phyloP scores from a whole-genome alignment of 129 eudicot genomes.

The Flaveria bidentis region DNA sequence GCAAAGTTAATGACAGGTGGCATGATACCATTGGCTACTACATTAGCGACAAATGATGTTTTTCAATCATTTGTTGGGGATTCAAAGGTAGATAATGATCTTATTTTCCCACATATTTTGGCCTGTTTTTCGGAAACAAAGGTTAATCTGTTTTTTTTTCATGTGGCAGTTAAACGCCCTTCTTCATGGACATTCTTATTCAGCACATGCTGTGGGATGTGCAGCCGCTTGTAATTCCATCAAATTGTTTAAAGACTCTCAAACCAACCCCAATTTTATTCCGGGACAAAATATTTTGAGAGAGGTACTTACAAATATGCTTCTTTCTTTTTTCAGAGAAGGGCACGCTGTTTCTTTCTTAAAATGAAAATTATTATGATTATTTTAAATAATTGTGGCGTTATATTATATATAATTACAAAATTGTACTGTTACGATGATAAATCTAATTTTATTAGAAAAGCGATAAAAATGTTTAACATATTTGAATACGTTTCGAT shows the following conservation, averaged over 20 bases:
- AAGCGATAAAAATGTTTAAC: neutral
- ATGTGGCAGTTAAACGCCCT: constrained; percentile 79
- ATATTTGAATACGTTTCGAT: neutral
- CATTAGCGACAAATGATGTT: constrained; percentile 78
- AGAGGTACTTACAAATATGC: constrained; percentile 51
- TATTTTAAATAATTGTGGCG: neutral
- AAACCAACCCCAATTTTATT: constrained; percentile 60
- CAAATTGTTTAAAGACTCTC: constrained; percentile 73
- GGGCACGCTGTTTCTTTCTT: neutral
- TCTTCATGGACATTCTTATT: constrained; percentile 90
- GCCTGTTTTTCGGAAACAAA: neutral
- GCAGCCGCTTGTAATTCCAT: constrained; percentile 76
- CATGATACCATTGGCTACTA: constrained; percentile 82
- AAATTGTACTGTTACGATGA: neutral
- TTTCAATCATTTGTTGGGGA: constrained; percentile 85
- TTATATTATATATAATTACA: neutral
- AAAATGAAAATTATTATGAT: neutral
- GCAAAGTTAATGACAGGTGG: constrained; percentile 99
- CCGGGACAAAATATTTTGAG: constrained; percentile 50
- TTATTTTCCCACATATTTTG: constrained; percentile 8
- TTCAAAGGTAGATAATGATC: constrained; percentile 63
- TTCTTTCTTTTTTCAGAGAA: neutral
- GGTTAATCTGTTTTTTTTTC: neutral
- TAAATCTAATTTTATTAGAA: neutral
- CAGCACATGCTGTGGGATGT: constrained; percentile 97